Percentiles rank a stretch among this genome's conserved stretches.
These are phyloP conservation scores for Sugiyamaella boreocaroliniensis DNA, from an alignment of 805 yeast species.

Conservation along the genomic window DNA sequence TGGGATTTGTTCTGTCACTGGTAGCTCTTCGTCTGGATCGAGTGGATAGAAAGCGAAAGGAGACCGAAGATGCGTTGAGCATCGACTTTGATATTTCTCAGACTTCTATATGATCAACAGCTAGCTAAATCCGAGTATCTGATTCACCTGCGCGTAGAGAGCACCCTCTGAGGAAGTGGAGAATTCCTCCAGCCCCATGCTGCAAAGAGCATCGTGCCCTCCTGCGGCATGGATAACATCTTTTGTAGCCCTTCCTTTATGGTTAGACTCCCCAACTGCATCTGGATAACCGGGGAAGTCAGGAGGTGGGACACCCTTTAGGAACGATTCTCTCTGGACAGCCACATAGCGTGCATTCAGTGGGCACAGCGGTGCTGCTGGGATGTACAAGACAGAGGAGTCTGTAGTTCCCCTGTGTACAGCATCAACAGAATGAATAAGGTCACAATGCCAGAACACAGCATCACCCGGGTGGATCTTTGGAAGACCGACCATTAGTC, in stretches of 20 bases:
- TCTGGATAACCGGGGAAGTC: slow-evolving; percentile 23
- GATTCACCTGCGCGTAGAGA: background rate
- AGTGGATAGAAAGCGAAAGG: slow-evolving; percentile 1
- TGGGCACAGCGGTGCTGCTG: slow-evolving; percentile 32
- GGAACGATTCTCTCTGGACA: slow-evolving; percentile 20
- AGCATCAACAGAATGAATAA: slow-evolving; percentile 37
- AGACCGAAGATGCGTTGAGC: background rate
- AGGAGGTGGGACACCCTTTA: slow-evolving; percentile 18
- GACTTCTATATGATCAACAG: no score
- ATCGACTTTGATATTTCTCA: no score
- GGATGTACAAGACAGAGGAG: slow-evolving; percentile 37
- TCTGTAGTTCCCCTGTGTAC: slow-evolving; percentile 32
- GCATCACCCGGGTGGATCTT: slow-evolving; percentile 38
- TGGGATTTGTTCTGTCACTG: slow-evolving; percentile 31
- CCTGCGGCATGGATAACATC: slow-evolving; percentile 1
- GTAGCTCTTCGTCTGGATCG: slow-evolving; percentile 33
- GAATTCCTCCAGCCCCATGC: background rate
- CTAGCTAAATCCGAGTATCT: background rate
- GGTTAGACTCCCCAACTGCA: slow-evolving; percentile 12
- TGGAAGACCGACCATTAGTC: slow-evolving; percentile 34
- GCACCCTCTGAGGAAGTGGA: background rate
- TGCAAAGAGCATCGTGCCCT: background rate
- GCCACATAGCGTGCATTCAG: slow-evolving; percentile 16
- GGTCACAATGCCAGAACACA: slow-evolving; percentile 41
- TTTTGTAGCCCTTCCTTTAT: background rate